Evolutionary conservation across 257 asterid genomes (phyloP).

Genomic region (Lantana camara): DNA sequence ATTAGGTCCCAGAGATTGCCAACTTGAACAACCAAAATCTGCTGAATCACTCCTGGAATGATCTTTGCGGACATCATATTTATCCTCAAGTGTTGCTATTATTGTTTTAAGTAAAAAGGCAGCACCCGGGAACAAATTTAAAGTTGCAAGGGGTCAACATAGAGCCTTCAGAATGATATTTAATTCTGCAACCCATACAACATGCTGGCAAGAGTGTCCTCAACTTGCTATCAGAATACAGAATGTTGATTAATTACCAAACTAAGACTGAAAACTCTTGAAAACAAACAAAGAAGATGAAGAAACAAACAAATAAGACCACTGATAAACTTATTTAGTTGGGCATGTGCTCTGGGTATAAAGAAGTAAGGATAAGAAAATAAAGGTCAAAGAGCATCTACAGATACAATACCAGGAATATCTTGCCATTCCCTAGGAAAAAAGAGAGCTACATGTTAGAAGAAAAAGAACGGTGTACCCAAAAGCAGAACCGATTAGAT

Average conservation of each 20-base stretch:
- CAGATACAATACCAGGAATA: slow-evolving; percentile 8
- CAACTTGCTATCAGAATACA: neutral
- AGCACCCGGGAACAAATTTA: slow-evolving; percentile 1
- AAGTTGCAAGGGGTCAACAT: neutral
- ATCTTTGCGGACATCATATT: neutral
- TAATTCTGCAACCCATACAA: neutral
- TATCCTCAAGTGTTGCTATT: neutral
- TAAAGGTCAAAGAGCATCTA: too few relatives aligned
- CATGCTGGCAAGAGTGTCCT: neutral
- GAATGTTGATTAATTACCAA: slow-evolving; percentile 1
- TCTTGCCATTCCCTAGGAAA: slow-evolving; percentile 3
- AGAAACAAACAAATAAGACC: neutral
- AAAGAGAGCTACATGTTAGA: neutral
- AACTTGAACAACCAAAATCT: neutral
- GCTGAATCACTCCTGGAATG: neutral
- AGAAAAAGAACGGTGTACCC: neutral
- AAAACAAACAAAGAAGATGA: slow-evolving; percentile 14
- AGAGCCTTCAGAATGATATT: neutral
- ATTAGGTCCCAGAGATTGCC: neutral
- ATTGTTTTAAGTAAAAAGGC: slow-evolving; percentile 1
- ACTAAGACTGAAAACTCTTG: slow-evolving; percentile 7
- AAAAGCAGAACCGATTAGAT: neutral
- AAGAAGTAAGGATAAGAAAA: neutral
- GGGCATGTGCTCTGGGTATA: neutral
- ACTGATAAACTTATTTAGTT: neutral